Evolutionary conservation across 2,329 filamentous ascomycete genomes (phyloP), one percentile per base, ranked within the genome.

Genomic region (Penicillium sp.): DNA sequence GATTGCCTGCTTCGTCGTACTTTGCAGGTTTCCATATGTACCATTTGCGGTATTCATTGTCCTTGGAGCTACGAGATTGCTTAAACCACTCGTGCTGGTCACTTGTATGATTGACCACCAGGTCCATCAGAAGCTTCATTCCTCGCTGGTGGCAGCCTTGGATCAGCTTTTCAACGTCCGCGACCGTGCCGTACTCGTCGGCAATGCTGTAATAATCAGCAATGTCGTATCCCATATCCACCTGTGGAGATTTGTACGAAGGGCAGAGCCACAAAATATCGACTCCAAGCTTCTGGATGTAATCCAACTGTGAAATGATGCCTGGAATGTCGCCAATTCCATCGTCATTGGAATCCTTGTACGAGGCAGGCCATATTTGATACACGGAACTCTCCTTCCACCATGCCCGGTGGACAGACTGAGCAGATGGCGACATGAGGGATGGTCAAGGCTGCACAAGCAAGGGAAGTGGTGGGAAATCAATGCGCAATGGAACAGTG

Each of bases 71-170:
- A 43, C 80, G 73, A 2, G 82, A 85, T 59, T 86, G 78, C 41
- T 79, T 74, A 67, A 88, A 88, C 85, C 85, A 90, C 3, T 75
- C 73, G 58, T 88, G 83, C 62, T 86, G 76, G 53, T 85, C 79
- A 3, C 81, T 85, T 0, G 85, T 89, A 63, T 91, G 86, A 56
- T 90, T 91, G 52, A 90, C 78, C 2, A 90, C 86, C 3, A 90
- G 73, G 60, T 90, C 86, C 49, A 90, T 76, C 48, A 90, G 81
- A 9, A 90, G 68, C 55, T 79, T 81, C 79, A 90, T 86, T 3
- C 77, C 81, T 4, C 83, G 75, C 12, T 75, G 66, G 50, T 85
- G 82, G 36, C 79, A 76, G 39, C 78, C 78, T 26, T 74, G 61
- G 43, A 86, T 82, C 33, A 88, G 65, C 0, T 69, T 66, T 48